These are phyloP conservation scores for Aspergillus hiratsukae DNA, from an alignment of 2,329 filamentous ascomycete species.

Conservation along the genomic window DNA sequence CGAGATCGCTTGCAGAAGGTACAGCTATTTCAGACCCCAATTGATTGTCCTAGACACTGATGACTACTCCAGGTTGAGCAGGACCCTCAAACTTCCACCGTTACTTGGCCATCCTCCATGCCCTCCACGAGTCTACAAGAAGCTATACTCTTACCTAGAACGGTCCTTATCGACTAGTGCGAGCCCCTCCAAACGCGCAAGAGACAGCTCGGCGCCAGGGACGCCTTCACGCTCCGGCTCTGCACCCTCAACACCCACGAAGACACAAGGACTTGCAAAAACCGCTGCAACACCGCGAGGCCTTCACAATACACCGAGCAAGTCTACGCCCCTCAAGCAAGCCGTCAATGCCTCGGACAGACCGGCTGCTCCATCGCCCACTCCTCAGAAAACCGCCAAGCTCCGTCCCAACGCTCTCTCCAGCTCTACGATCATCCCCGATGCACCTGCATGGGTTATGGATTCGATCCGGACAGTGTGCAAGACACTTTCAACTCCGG, in stretches of 20 bases:
- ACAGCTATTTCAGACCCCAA: conserved; percentile 6
- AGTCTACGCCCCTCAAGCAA: conserved; percentile 32
- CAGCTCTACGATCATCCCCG: conserved; percentile 28
- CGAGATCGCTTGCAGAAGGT: conserved; percentile 86
- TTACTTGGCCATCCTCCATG: conserved; percentile 73
- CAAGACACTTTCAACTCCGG: conserved; percentile 54
- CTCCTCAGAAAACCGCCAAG: conserved; percentile 14
- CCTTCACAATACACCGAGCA: conserved; percentile 41
- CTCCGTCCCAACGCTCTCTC: conserved; percentile 17
- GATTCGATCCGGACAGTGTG: conserved; percentile 64
- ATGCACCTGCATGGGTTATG: conserved; percentile 63
- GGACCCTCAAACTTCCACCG: conserved; percentile 68
- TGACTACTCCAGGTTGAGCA: conserved; percentile 60
- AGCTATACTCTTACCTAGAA: conserved; percentile 76
- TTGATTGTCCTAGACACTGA: neutral
- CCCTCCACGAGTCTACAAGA: conserved; percentile 75
- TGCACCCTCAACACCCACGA: conserved; percentile 37
- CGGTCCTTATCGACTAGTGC: conserved; percentile 53
- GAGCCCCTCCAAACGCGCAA: conserved; percentile 32
- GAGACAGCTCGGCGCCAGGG: conserved; percentile 28
- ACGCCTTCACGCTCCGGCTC: conserved; percentile 26
- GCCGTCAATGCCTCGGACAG: conserved; percentile 27
- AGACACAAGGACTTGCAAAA: conserved; percentile 27
- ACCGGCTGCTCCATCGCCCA: conserved; percentile 18
- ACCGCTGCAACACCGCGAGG: conserved; percentile 24